Percentiles rank a stretch among this genome's conserved stretches.
Evolutionary conservation across 495 filamentous ascomycete species (phyloP).

Genomic region (Viridothelium virens): DNA sequence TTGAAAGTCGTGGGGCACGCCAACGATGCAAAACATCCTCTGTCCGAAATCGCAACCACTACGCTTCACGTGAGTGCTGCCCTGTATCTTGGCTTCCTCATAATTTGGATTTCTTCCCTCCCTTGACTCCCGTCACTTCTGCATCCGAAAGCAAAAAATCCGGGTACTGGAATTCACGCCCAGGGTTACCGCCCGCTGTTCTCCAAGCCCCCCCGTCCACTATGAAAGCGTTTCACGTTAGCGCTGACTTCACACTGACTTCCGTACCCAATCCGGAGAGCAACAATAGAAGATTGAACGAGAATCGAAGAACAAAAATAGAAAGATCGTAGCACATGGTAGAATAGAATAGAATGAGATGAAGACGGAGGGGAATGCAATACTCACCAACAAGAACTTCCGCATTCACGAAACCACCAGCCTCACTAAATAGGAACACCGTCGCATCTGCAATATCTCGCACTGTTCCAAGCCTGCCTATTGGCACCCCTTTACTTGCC

Average conservation of each 20-base stretch:
- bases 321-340: not conserved
- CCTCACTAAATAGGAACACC: constrained; percentile 74
- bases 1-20: not conserved
- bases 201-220: constrained; percentile 72
- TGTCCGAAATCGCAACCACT: constrained; percentile 2
- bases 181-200: constrained; percentile 35
- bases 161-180: constrained; percentile 45
- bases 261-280: not conserved
- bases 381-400: constrained; percentile 56
- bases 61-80: not conserved
- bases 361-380: not conserved
- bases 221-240: constrained; percentile 8
- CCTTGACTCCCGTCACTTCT: constrained; percentile 49
- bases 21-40: constrained; percentile 3
- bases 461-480: constrained; percentile 68
- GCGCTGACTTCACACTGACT: not conserved
- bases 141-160: constrained; percentile 54
- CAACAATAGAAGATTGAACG: constrained; percentile 17
- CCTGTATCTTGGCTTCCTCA: constrained; percentile 30
- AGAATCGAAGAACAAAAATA: not conserved
- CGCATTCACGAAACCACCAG: constrained; percentile 77
- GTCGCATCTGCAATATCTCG: constrained; percentile 91
- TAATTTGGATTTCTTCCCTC: constrained; percentile 57
- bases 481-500: constrained; percentile 46
- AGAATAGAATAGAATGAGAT: not conserved